Evolutionary conservation across 352 stramenopile species (phyloP).

Genomic region (Globisporangium parvum): DNA sequence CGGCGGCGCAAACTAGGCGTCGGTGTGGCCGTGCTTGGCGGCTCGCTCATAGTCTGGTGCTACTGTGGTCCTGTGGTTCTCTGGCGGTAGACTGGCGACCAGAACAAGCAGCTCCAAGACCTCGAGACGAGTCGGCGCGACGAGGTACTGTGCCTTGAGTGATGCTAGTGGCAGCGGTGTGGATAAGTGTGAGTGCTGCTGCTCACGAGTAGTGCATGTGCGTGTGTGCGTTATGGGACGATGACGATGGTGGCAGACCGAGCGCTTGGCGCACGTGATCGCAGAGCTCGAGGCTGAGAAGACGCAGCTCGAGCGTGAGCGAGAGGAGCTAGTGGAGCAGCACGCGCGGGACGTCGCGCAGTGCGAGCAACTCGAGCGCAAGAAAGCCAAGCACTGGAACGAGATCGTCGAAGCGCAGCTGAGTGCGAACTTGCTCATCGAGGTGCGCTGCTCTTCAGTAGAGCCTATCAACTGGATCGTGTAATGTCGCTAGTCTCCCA

Average conservation of each 20-base stretch:
- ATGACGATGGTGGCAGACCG: conserved; percentile 12
- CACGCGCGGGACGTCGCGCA: conserved; percentile 41
- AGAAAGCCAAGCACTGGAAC: conserved; percentile 66
- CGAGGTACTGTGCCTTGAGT: conserved; percentile 23
- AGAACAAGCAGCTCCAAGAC: conserved; percentile 63
- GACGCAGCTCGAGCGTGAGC: conserved; percentile 27
- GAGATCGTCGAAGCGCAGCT: conserved; percentile 66
- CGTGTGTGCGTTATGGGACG: neutral
- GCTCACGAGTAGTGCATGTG: neutral
- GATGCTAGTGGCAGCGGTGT: too few species aligned
- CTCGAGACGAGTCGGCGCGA: conserved; percentile 32
- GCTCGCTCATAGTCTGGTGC: neutral
- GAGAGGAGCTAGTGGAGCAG: conserved; percentile 30
- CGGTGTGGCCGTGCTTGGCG: neutral
- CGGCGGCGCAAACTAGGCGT: conserved; percentile 5
- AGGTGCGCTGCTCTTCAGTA: conserved; percentile 25
- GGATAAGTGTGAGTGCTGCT: neutral
- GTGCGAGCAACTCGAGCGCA: conserved; percentile 46
- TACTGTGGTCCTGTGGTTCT: neutral
- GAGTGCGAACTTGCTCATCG: conserved; percentile 68
- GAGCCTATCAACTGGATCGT: too few species aligned
- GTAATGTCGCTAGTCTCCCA: too few species aligned
- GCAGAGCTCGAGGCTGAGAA: conserved; percentile 32
- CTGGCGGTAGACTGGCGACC: conserved; percentile 38
- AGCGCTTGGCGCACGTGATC: conserved; percentile 27